Evolutionary conservation across 805 yeast species (phyloP), one percentile per base, ranked within the genome.

Genomic region (Lipomyces japonicus): DNA sequence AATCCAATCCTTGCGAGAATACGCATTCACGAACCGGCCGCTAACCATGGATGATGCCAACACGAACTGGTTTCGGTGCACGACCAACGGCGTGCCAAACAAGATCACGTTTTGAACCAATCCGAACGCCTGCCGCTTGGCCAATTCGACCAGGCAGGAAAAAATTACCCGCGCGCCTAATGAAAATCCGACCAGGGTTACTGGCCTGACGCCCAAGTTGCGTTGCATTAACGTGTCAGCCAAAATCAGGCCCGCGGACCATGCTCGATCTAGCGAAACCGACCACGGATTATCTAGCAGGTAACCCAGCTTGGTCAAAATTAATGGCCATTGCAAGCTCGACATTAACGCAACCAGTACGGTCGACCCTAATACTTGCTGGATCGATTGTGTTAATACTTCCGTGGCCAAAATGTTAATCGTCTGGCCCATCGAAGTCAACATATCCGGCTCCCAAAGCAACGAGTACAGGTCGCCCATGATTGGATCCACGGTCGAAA

Each of bases 391-490:
- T 0, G 95, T 80, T 46, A 95, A 74, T 0, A 95, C 91, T 68
- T 93, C 99, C 36, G 91, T 85, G 0, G 98, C 98, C 50, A 93
- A 75, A 61, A 93, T 90, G 55, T 81, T 80, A 57, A 93, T 91
- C 0, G 98, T 93, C 67, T 93, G 97, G 65, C 99, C 99, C 78
- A 86, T 88, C 48, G 95, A 85, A 55, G 81, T 83, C 61, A 93
- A 79, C 93, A 93, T 87, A 59, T 93, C 98, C 0, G 99, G 99
- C 67, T 93, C 99, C 98, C 98, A 93, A 42, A 86, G 71, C 5
- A 93, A 73, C 0, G 97, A 88, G 61, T 84, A 86, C 59, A 93
- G 70, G 65, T 93, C 99, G 16, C 99, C 99, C 91, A 91, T 89
- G 0, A 91, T 87, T 0, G 98, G 98, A 64, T 95, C 98, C 6